Percentiles rank a stretch among this genome's conserved stretches.
Evolutionary conservation across 2,329 filamentous ascomycete species (phyloP).

Genomic region (Aspergillus eucalypticola): DNA sequence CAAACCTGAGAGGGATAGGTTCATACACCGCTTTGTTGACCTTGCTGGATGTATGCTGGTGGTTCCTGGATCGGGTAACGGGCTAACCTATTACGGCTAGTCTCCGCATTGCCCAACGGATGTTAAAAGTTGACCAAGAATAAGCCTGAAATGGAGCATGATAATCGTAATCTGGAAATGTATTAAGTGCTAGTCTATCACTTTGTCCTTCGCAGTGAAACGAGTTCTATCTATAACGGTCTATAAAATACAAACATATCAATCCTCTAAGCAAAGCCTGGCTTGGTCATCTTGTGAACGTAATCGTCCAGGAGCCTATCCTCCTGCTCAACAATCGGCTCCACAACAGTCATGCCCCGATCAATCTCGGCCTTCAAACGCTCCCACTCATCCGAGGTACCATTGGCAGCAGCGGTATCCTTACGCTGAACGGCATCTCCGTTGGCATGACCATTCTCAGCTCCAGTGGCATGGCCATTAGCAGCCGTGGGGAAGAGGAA

Average conservation of each 20-base stretch:
- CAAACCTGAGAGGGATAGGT: too few species aligned
- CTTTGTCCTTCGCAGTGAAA: too few species aligned
- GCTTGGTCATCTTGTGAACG: conserved; percentile 18
- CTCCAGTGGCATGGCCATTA: conserved; percentile 20
- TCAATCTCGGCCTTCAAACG: conserved; percentile 57
- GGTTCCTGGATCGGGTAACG: too few species aligned
- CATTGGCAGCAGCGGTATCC: conserved; percentile 21
- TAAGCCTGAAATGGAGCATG: too few species aligned
- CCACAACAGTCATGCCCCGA: conserved; percentile 53
- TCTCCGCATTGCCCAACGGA: too few species aligned
- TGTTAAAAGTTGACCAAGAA: too few species aligned
- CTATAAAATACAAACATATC: too few species aligned
- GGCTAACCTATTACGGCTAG: too few species aligned
- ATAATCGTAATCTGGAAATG: too few species aligned
- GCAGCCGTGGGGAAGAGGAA: conserved; percentile 26
- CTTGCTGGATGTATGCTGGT: too few species aligned
- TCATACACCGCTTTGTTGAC: too few species aligned
- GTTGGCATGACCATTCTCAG: conserved; percentile 18
- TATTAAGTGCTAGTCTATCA: neutral
- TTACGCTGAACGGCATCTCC: conserved; percentile 8
- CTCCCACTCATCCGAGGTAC: conserved; percentile 54
- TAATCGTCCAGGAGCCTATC: conserved; percentile 20
- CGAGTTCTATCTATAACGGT: too few species aligned
- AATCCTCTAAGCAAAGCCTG: conserved; percentile 14
- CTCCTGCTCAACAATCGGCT: conserved; percentile 27